These are phyloP conservation scores for Pyricularia grisea DNA, from an alignment of 2,329 filamentous ascomycete species.

Conservation along the genomic window DNA sequence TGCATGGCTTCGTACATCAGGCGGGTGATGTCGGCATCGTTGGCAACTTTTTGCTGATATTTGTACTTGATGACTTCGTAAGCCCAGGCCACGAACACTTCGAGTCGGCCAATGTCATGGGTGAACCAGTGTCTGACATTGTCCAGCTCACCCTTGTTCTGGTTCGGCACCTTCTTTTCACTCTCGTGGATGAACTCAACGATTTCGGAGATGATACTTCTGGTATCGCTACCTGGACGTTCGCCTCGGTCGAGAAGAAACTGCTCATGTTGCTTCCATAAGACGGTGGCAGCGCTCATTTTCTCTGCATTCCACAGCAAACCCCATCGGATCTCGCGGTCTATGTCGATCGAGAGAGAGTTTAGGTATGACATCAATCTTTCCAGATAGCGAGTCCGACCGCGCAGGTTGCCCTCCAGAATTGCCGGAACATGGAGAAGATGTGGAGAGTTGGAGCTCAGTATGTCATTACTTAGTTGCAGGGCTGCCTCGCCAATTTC, in stretches of 20 bases:
- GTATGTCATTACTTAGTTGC: constrained; percentile 69
- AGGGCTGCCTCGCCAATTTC: constrained; percentile 73
- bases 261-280: constrained; percentile 75
- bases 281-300: constrained; percentile 64
- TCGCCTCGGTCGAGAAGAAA: constrained; percentile 51
- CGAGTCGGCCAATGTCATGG: constrained; percentile 61
- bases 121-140: constrained; percentile 80
- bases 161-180: constrained; percentile 59
- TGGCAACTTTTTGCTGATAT: constrained; percentile 50
- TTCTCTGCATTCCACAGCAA: constrained; percentile 88
- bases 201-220: constrained; percentile 64
- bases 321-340: constrained; percentile 63
- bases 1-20: constrained; percentile 59
- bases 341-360: constrained; percentile 55
- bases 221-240: constrained; percentile 28
- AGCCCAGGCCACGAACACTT: constrained; percentile 70
- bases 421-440: constrained; percentile 66
- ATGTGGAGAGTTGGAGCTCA: constrained; percentile 66
- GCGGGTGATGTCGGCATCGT: constrained; percentile 43
- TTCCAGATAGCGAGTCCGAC: constrained; percentile 63
- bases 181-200: constrained; percentile 68
- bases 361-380: constrained; percentile 66
- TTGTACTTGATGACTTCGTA: constrained; percentile 67
- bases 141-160: constrained; percentile 63
- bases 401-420: constrained; percentile 70